Evolutionary conservation across 768 basidiomycete species (phyloP), one percentile per base, ranked within the genome.

Genomic region (Tricholoma matsutake): DNA sequence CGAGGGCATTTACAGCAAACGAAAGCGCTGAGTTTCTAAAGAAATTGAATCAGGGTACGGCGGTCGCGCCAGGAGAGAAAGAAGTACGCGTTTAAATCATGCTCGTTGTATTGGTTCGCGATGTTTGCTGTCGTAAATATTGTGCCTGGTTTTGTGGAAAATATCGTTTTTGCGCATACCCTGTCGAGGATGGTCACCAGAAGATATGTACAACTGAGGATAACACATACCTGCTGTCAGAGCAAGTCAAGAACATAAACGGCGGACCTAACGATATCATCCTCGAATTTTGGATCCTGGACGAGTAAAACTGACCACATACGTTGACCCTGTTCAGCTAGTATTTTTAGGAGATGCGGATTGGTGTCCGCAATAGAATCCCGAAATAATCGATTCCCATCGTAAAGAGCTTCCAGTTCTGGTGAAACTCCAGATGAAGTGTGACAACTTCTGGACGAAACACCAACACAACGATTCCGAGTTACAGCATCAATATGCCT

Each of bases 91-190:
- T 75, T 78, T 32, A 67, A 56, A 59, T 79, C 78, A 4, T 68
- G 70, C 16, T 67, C 64, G 49, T 73, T 72, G 64, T 73, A 78
- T 61, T 77, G 78, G 60, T 79, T 79, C 35, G 75, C 77, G 20
- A 78, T 76, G 61, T 78, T 79, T 3, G 76, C 72, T 31, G 74
- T 66, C 6, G 74, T 73, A 67, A 79, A 79, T 4, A 78, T 63
- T 2, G 72, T 76, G 11, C 78, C 78, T 2, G 75, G 76, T 35
- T 74, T 72, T 13, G 75, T 76, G 20, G 72, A 71, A 65, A 79
- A 79, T 29, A 79, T 69, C 11, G 72, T 74, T 25, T 74, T 72
- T 58, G 76, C 76, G 57, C 71, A 73, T 25, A 75, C 75, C 16
- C 66, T 67, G 16, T 34, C 7, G 34, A 29, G 20, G 18, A 18